Percentiles rank a stretch among this genome's conserved stretches.
Evolutionary conservation across 495 filamentous ascomycete genomes (phyloP).

Genomic region (Tuber brumale): DNA sequence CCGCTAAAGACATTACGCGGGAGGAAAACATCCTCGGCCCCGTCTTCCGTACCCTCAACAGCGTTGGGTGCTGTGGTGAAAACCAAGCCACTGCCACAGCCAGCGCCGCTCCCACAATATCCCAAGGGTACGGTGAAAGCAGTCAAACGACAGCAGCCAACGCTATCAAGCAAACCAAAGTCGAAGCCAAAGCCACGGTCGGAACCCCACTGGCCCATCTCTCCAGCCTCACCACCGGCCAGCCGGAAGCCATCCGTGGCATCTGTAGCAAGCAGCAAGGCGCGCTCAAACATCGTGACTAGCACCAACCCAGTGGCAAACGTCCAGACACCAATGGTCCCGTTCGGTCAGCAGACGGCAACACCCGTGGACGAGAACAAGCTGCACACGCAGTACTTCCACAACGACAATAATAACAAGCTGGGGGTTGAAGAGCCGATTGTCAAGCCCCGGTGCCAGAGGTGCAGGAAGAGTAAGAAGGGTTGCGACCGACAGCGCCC

Average conservation of each 20-base stretch:
- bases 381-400: constrained; percentile 1
- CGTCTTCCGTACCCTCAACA: constrained; percentile 19
- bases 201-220: constrained; percentile 51
- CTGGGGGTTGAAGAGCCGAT: constrained; percentile 81
- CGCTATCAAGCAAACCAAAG: constrained; percentile 38
- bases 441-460: constrained; percentile 90
- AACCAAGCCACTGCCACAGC: constrained; percentile 12
- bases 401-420: constrained; percentile 52
- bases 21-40: constrained; percentile 25
- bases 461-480: constrained; percentile 98
- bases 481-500: constrained; percentile 94
- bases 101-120: constrained; percentile 3
- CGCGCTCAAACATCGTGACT: constrained; percentile 31
- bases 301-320: constrained; percentile 19
- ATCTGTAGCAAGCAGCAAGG: constrained; percentile 52
- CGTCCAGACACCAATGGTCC: constrained; percentile 12
- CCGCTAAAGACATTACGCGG: constrained; percentile 36
- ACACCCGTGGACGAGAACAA: constrained; percentile 24
- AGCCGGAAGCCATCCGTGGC: constrained; percentile 73
- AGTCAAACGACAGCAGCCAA: constrained; percentile 35
- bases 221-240: constrained; percentile 60
- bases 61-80: constrained; percentile 12
- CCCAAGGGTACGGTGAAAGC: constrained; percentile 40
- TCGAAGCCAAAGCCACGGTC: constrained; percentile 45
- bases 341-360: constrained; percentile 29